Percentiles rank a stretch among this genome's conserved stretches.
Conservation (phyloP, 768 basidiomycete species). For the Scleroderma citrinum region DNA sequence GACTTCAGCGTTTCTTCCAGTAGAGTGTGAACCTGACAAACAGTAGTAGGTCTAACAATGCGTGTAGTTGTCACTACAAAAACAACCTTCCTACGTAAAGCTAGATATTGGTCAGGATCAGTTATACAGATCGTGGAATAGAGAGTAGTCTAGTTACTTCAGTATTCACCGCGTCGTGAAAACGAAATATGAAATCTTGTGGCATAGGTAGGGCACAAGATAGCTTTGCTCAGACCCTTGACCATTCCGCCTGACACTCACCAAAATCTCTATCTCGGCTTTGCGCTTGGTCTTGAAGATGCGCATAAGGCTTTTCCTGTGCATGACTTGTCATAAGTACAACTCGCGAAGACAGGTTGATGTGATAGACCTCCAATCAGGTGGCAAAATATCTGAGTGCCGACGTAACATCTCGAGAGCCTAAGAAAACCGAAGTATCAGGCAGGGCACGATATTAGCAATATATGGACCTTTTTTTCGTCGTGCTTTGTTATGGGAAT, state of each 20-base stretch:
- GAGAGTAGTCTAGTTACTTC: too few relatives aligned
- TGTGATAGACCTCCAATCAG: constrained; percentile 57
- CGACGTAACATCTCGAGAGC: constrained; percentile 58
- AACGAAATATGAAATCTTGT: constrained; percentile 18
- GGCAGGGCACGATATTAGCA: not conserved
- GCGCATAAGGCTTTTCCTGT: constrained; percentile 76
- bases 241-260: constrained; percentile 5
- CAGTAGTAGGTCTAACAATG: too few relatives aligned
- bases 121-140: too few relatives aligned
- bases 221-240: constrained; percentile 3
- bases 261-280: constrained; percentile 84
- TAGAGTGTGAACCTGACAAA: too few relatives aligned
- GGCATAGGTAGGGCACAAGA: constrained; percentile 24
- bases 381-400: constrained; percentile 37
- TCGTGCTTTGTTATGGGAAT: constrained; percentile 68
- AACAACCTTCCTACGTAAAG: too few relatives aligned
- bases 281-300: constrained; percentile 83
- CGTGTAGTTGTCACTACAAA: too few relatives aligned
- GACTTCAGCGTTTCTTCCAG: too few relatives aligned
- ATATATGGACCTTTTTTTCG: constrained; percentile 57
- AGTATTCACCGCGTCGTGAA: too few relatives aligned
- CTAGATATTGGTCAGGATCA: too few relatives aligned
- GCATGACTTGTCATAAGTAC: constrained; percentile 4
- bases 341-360: not conserved
- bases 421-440: constrained; percentile 32